Percentiles rank a stretch among this genome's conserved stretches.
Evolutionary conservation across 306 rosid species (phyloP).

Genomic region (Erythrophleum fordii): DNA sequence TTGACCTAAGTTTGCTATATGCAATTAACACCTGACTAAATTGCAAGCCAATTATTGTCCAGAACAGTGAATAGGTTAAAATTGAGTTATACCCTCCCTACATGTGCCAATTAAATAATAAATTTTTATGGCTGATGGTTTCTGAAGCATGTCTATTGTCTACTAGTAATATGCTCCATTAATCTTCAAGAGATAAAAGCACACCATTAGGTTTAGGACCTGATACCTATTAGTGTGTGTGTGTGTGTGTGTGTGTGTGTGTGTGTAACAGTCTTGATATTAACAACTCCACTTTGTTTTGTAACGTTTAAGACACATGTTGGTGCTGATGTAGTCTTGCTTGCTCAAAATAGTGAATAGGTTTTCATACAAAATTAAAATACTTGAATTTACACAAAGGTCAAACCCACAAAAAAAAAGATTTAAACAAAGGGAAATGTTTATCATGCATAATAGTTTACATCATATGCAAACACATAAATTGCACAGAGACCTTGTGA

Average conservation of each 20-base stretch:
- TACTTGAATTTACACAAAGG: background rate
- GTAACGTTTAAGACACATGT: background rate
- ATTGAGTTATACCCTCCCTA: background rate
- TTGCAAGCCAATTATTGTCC: slow-evolving; percentile 9
- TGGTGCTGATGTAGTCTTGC: background rate
- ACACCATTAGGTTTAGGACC: background rate
- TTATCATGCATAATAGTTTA: background rate
- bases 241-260: background rate
- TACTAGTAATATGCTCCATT: too few species aligned
- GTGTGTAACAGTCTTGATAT: background rate
- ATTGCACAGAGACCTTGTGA: slow-evolving; percentile 1
- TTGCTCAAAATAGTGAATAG: background rate
- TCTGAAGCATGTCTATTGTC: too few species aligned
- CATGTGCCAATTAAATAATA: background rate
- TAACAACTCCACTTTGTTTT: background rate
- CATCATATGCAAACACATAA: background rate
- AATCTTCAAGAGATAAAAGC: background rate
- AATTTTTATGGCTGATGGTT: too few species aligned
- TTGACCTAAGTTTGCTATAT: slow-evolving; percentile 15
- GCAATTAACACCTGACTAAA: slow-evolving; percentile 4
- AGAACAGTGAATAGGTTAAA: background rate
- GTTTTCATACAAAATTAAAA: background rate
- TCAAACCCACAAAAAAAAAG: background rate
- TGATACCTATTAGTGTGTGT: too few species aligned
- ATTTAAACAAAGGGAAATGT: background rate